These are phyloP conservation scores for Dalbergia cultrata DNA, from an alignment of 306 rosid species.

Conservation along the genomic window DNA sequence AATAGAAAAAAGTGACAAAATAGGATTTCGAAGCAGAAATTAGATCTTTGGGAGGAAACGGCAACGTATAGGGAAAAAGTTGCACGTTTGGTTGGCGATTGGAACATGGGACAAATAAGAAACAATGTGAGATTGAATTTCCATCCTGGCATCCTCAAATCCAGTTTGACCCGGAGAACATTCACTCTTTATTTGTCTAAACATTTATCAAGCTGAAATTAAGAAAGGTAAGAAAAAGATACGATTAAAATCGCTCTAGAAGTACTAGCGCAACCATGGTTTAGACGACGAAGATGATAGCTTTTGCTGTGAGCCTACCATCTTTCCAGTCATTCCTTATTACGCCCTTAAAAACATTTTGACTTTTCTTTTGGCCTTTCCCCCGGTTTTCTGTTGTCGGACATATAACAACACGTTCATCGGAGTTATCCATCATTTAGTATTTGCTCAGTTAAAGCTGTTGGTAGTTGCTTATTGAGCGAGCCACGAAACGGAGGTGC, in stretches of 20 bases:
- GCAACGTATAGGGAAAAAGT: neutral
- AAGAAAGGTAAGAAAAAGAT: neutral
- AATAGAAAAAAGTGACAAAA: too few species aligned
- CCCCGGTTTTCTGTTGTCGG: slow-evolving; percentile 3
- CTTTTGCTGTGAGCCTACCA: neutral
- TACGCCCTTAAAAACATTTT: neutral
- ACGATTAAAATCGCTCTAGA: neutral
- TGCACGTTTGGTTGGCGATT: slow-evolving; percentile 1
- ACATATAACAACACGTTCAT: neutral
- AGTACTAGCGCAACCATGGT: neutral
- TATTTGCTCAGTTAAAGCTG: slow-evolving; percentile 31
- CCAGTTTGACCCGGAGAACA: neutral
- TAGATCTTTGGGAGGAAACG: neutral
- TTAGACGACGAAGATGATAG: slow-evolving; percentile 1
- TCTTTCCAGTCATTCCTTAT: neutral
- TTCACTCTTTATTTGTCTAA: neutral
- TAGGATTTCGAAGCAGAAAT: neutral
- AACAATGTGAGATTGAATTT: slow-evolving; percentile 6
- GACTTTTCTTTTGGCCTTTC: slow-evolving; percentile 23
- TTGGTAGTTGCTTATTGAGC: slow-evolving; percentile 1
- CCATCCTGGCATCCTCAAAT: neutral
- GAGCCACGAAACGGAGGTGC: slow-evolving; percentile 12
- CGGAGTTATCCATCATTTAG: neutral
- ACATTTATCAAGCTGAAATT: neutral
- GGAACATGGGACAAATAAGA: slow-evolving; percentile 8